Base-by-base conservation (phyloP, 2,329 filamentous ascomycete genomes). In the Dothistroma pini region DNA sequence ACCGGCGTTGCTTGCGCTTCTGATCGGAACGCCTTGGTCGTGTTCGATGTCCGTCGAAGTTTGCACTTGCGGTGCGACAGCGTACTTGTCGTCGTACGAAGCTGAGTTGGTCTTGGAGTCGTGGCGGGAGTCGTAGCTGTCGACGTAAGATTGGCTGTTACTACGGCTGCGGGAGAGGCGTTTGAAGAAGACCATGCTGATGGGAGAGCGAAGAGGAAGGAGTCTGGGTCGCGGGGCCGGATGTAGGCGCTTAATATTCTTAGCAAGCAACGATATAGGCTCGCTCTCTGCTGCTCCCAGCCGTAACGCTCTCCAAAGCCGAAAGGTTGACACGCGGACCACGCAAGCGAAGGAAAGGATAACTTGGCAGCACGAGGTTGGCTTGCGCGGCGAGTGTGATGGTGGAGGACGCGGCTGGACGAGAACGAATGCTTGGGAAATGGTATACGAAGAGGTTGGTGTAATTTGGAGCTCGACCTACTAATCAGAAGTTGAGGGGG, bases 141-240 rank as follows among this genome's bases (percentile, higher is more conserved):
- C 79, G 65, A 81, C 75, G 77, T 81, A 81, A 68, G 74, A 77
- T 69, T 81, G 79, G 59, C 74, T 74, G 74, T 81, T 80, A 70
- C 72, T 76, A 68, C 80, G 78, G 57, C 77, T 79, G 63, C 79
- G 67, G 60, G 70, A 73, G 50, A 76, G 75, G 65, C 79, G 78
- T 71, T 80, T 81, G 78, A 80, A 80, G 76, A 81, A 80, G 59
- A 65, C 64, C 79, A 72, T 76, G 72, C 57, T 60, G 47, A 35
- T n/a, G 51, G 41, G 31, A 56, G 49, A 47, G 54, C 48, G 50
- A 11, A 44, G 22, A 34, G 44, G 29, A 31, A 25, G 56, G 31
- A 38, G 48, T 22, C 25, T 22, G 31, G 16, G 44, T 44, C 41
- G 14, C 41, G 22, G 1, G 25, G 56, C n/a, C 19, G 34, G 32